Evolutionary conservation across 73 alveolate species (phyloP).

Genomic region (Paraurostyla sp.): DNA sequence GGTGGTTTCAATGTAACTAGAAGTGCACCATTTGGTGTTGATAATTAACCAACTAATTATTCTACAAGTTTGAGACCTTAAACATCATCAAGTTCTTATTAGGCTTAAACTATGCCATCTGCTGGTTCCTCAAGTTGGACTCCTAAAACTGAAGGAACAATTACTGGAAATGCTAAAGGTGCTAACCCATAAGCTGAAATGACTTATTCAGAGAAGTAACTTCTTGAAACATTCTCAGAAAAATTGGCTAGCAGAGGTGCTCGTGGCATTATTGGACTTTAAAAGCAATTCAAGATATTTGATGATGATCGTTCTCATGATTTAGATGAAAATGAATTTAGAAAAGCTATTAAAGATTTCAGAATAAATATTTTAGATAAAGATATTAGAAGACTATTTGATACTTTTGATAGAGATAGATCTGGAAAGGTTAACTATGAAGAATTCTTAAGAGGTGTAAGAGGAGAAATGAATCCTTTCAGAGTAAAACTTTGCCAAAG

Average conservation of each 20-base stretch:
- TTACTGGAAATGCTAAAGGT: conserved; percentile 38
- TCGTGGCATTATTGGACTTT: conserved; percentile 92
- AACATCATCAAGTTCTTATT: conserved; percentile 1
- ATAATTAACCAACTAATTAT: conserved; percentile 26
- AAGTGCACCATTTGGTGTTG: conserved; percentile 65
- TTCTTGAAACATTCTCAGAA: conserved; percentile 80
- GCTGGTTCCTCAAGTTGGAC: conserved; percentile 33
- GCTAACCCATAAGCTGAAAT: conserved; percentile 55
- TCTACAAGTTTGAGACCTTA: conserved; percentile 42
- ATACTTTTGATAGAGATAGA: conserved; percentile 83
- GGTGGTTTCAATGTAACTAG: conserved; percentile 69
- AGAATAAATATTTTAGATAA: conserved; percentile 84
- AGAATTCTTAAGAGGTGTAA: conserved; percentile 89
- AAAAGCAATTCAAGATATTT: conserved; percentile 85
- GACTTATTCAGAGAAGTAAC: conserved; percentile 64
- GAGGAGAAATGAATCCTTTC: conserved; percentile 89
- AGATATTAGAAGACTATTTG: conserved; percentile 82
- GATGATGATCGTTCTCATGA: conserved; percentile 92
- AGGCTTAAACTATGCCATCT: conserved; percentile 57
- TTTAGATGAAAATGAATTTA: conserved; percentile 86
- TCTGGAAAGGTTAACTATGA: conserved; percentile 91
- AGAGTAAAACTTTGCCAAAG: conserved; percentile 46
- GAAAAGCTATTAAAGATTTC: conserved; percentile 86
- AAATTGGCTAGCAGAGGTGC: conserved; percentile 92
- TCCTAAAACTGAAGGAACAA: conserved; percentile 32